phyloP scores from a whole-genome alignment of 1,139 yeast genomes.

The Protomyces gravidus region DNA sequence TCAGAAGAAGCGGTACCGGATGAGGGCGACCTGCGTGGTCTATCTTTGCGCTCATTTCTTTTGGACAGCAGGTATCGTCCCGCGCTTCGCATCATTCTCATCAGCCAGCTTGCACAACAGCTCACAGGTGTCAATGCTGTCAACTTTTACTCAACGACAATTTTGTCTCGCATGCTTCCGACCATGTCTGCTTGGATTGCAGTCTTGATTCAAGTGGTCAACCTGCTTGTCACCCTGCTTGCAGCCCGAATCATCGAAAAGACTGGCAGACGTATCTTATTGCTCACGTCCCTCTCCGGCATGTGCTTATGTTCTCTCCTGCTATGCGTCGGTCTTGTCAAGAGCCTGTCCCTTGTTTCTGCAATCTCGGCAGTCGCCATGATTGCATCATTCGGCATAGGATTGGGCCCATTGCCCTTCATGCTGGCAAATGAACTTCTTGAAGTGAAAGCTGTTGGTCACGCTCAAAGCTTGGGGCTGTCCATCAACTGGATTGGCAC shows the following conservation, averaged over 20 bases:
- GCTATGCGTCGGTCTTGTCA: constrained; percentile 55
- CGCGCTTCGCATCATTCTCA: constrained; percentile 63
- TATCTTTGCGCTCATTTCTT: constrained; percentile 46
- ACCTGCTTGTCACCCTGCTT: constrained; percentile 64
- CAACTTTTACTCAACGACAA: constrained; percentile 54
- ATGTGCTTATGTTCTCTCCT: constrained; percentile 65
- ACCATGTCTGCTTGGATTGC: constrained; percentile 40
- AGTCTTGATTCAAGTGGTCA: constrained; percentile 59
- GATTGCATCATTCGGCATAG: constrained; percentile 80
- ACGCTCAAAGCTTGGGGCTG: constrained; percentile 90
- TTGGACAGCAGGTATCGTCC: constrained; percentile 51
- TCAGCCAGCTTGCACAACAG: constrained; percentile 81
- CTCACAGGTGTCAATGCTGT: constrained; percentile 89
- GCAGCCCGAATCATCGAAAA: constrained; percentile 71
- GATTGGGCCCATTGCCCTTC: constrained; percentile 93
- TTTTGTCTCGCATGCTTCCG: constrained; percentile 10
- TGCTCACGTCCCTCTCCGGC: constrained; percentile 58
- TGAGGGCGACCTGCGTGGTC: not conserved
- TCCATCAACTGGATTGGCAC: constrained; percentile 89
- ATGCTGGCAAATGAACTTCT: constrained; percentile 83
- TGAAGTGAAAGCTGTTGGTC: constrained; percentile 69
- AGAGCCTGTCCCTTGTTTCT: constrained; percentile 51
- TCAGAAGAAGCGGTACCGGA: not conserved
- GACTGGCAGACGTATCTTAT: constrained; percentile 70
- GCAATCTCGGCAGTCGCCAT: constrained; percentile 65